Evolutionary conservation across 2,329 filamentous ascomycete genomes (phyloP).

Genomic region (Trichophyton mentagrophytes): DNA sequence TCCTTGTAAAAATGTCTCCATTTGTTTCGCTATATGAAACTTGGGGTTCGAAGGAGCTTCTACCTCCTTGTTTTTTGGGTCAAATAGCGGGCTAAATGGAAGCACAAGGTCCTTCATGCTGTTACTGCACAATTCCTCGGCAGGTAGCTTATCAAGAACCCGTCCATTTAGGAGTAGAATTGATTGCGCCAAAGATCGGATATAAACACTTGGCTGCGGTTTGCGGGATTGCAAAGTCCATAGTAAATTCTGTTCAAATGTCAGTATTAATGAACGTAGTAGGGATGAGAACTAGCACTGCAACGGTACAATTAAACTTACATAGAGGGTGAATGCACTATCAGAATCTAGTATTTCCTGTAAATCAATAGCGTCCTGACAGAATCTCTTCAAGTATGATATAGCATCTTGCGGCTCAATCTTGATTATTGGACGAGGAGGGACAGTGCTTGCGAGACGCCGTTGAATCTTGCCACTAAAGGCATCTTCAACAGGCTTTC

Average conservation of each 20-base stretch:
- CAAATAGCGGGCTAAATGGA: conserved; percentile 56
- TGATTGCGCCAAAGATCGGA: conserved; percentile 65
- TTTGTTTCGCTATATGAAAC: conserved; percentile 57
- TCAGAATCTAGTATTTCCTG: conserved; percentile 54
- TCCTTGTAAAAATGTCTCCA: conserved; percentile 54
- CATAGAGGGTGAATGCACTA: conserved; percentile 57
- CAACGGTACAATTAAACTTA: conserved; percentile 27
- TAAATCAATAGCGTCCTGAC: conserved; percentile 57
- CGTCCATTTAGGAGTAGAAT: conserved; percentile 62
- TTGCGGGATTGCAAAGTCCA: conserved; percentile 43
- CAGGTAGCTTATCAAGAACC: conserved; percentile 53
- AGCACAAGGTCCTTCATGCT: conserved; percentile 69
- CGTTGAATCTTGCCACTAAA: conserved; percentile 87
- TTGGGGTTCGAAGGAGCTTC: conserved; percentile 62
- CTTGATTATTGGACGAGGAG: conserved; percentile 77
- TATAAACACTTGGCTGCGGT: conserved; percentile 71
- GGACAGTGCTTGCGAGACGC: conserved; percentile 84
- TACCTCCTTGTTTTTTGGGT: conserved; percentile 61
- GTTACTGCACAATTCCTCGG: conserved; percentile 64
- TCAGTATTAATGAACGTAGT: conserved; percentile 2
- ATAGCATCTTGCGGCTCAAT: conserved; percentile 61
- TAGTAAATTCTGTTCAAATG: conserved; percentile 5
- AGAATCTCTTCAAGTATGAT: conserved; percentile 55
- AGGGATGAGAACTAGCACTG: not conserved
- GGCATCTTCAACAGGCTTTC: conserved; percentile 55